Evolutionary conservation across 176 grass and related monocot species (phyloP), one percentile per base, ranked within the genome.

Genomic region (Musa troglodytarum): DNA sequence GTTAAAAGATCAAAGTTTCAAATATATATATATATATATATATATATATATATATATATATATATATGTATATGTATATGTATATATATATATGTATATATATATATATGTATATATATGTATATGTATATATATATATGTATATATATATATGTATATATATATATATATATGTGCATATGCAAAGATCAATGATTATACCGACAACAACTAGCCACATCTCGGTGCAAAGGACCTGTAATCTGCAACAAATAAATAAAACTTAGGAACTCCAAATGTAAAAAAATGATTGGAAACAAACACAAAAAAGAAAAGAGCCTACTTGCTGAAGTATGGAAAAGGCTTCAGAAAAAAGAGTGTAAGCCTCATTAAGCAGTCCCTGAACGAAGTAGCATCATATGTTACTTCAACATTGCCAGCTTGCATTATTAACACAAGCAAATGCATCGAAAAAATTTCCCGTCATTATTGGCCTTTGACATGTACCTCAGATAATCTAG

Each of bases 261-360:
- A 65, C 34, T 73, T 69, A 81, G 71, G 74, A 43, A 26, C 58
- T 68, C 73, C 58, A 49, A 54, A 58, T 77, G 34, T 26, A 71
- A 62, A 71, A 52, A 43, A 43, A 43, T 43, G 2, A 68, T 16
- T 4, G 24, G 53, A 79, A 28, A 59, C 72, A 49, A 4, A 74
- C 65, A 70, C 34, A 43, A 17, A 72, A 56, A 81, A 4, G 2
- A 34, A 69, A 56, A 63, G 21, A 67, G 56, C 25, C 10, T 89
- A 99, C 95, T 82, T 99, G 95, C 77, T 99, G 95, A 86, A 99
- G 95, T 63, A 99, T 78, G 9, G 95, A 90, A 83, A 99, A 94
- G 68, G 95, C 86, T 92, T 99, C 95, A 62, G 88, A 93, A 85
- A 99, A 99, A 53, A 94, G 81, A 51, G 84, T 84, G 53, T 94